Base-by-base conservation (phyloP, 2,329 filamentous ascomycete genomes). In the Penicillium crustosum region DNA sequence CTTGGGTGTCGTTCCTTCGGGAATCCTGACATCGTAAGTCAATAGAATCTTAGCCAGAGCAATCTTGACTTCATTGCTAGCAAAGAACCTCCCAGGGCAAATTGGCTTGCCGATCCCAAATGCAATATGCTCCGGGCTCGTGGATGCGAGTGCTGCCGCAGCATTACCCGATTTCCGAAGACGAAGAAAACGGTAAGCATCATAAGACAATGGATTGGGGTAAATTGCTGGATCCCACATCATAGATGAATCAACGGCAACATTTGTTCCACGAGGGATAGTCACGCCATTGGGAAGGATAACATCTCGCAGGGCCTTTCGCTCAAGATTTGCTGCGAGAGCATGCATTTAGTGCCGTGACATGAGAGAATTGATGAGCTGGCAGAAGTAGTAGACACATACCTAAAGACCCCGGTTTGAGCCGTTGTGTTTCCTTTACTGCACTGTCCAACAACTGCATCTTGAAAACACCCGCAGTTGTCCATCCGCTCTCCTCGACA, bases 1-100 rank as follows among this genome's bases (percentile, higher is more conserved):
- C 19, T 31, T 42, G 9, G 49, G 49, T 23, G n/a, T 43, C 3
- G 29, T 17, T 5, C 27, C 19, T n/a, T 42, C 5, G 33, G 38
- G 8, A 23, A 51, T 29, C 21, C 19, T 51, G 13, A 51, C 27
- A 27, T 52, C 39, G 12, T 44, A 45, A n/a, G 27, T 33, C 21
- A 52, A 25, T 13, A 52, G 19, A 25, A 52, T 52, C 27, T 33
- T 44, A n/a, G 49, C 49, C 8, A 52, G 21, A 27, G 38, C 41
- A 17, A 72, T 66, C 57, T 73, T 73, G 48, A 72, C 57, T 48
- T 67, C 62, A 13, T 64, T 61, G 21, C 47, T 55, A 7, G 68
- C 71, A 47, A 73, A 70, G 52, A 66, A 69, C 4, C 71, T 60
- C 1, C 70, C 70, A 8, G 69, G 68, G 45, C 71, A 74, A 0